phyloP scores from a whole-genome alignment of 345 rosid species.

The Viola odorata region DNA sequence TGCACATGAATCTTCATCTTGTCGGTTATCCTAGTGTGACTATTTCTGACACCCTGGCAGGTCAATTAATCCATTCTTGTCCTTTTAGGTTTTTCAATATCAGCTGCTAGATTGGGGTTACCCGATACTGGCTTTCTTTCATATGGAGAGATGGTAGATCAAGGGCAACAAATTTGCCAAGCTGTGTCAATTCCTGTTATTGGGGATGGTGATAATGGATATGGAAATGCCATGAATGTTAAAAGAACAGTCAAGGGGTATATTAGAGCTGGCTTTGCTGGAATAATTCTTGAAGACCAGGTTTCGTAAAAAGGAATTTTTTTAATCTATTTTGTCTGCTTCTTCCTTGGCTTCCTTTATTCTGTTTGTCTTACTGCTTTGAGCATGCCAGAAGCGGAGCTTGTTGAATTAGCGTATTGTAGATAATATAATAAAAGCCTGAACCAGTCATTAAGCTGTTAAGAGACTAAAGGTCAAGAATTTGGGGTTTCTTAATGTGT shows the following conservation, averaged over 20 bases:
- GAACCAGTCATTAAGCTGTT: too few relatives aligned
- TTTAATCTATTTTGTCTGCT: too few relatives aligned
- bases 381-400: too few relatives aligned
- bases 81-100: constrained; percentile 66
- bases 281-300: constrained; percentile 83
- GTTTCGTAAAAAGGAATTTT: constrained; percentile 16
- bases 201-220: constrained; percentile 86
- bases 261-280: constrained; percentile 81
- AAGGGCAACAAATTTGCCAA: constrained; percentile 66
- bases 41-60: not conserved
- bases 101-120: constrained; percentile 74
- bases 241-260: constrained; percentile 82
- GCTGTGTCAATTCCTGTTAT: constrained; percentile 74
- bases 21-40: too few relatives aligned
- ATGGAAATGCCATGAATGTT: constrained; percentile 77
- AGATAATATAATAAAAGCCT: too few relatives aligned
- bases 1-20: too few relatives aligned
- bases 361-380: too few relatives aligned
- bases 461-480: too few relatives aligned
- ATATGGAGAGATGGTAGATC: constrained; percentile 90
- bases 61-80: not conserved
- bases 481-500: too few relatives aligned
- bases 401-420: too few relatives aligned
- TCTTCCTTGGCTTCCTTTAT: too few relatives aligned
- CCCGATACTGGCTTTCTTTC: constrained; percentile 71